Evolutionary conservation across 108 stramenopile species (phyloP).

Genomic region (Chaetoceros tenuissimus): DNA sequence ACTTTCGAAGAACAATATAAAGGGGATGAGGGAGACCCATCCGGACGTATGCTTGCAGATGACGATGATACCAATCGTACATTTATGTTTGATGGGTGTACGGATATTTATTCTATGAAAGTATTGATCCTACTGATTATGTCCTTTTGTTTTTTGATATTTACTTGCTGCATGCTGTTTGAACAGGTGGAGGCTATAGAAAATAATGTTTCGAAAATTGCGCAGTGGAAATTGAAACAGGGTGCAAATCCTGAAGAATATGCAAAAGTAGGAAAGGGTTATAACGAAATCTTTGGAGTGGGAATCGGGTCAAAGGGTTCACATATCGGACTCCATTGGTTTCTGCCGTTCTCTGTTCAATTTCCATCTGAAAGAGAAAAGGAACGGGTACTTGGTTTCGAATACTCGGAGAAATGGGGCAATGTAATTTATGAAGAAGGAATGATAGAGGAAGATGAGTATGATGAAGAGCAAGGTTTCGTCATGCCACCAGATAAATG

Average conservation of each 20-base stretch:
- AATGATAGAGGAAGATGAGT: slow-evolving; percentile 4
- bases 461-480: background rate
- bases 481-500: background rate
- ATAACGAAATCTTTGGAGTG: slow-evolving; percentile 82
- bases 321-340: slow-evolving; percentile 66
- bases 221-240: slow-evolving; percentile 78
- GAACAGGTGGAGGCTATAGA: slow-evolving; percentile 87
- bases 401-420: slow-evolving; percentile 49
- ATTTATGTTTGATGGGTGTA: background rate
- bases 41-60: background rate
- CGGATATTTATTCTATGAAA: background rate
- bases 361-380: slow-evolving; percentile 68
- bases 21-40: background rate
- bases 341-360: slow-evolving; percentile 45
- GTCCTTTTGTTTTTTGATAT: slow-evolving; percentile 83
- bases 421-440: slow-evolving; percentile 41
- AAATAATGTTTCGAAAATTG: slow-evolving; percentile 89
- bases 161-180: slow-evolving; percentile 91
- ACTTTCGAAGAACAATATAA: background rate
- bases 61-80: background rate
- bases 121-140: slow-evolving; percentile 32
- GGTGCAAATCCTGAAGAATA: slow-evolving; percentile 50
- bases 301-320: slow-evolving; percentile 54
- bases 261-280: slow-evolving; percentile 62
- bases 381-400: slow-evolving; percentile 64